phyloP scores from a whole-genome alignment of 306 rosid species.

The Dicorynia guianensis region DNA sequence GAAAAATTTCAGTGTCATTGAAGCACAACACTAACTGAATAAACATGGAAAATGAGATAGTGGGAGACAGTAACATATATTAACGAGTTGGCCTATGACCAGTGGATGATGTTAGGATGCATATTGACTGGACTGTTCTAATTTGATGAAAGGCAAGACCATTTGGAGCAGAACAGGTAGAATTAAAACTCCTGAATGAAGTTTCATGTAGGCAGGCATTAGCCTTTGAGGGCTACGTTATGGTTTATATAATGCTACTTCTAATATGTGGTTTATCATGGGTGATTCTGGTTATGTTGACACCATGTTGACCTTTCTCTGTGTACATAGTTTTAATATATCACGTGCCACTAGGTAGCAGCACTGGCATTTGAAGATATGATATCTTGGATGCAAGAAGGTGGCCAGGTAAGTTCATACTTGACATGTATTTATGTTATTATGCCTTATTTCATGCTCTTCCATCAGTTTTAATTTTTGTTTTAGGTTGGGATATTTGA shows the following conservation, averaged over 20 bases:
- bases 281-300: conserved; percentile 55
- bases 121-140: conserved; percentile 12
- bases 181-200: conserved; percentile 12
- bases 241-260: conserved; percentile 24
- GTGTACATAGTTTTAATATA: conserved; percentile 90
- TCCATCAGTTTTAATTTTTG: conserved; percentile 31
- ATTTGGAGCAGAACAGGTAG: conserved; percentile 21
- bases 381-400: conserved; percentile 99
- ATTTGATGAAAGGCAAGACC: conserved; percentile 2
- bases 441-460: conserved; percentile 34
- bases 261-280: conserved; percentile 38
- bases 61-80: conserved; percentile 10
- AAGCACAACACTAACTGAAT: conserved; percentile 16
- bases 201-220: background rate
- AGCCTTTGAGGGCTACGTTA: conserved; percentile 17
- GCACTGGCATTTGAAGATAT: conserved; percentile 99
- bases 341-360: conserved; percentile 99
- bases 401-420: conserved; percentile 88
- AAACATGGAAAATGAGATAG: conserved; percentile 2
- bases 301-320: conserved; percentile 68
- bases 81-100: conserved; percentile 20
- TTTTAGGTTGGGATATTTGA: conserved; percentile 96
- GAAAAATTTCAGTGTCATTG: conserved; percentile 15
- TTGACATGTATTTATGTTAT: conserved; percentile 34
- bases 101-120: conserved; percentile 22